Evolutionary conservation across 2,329 filamentous ascomycete species (phyloP).

Genomic region (Aschersonia sp.): DNA sequence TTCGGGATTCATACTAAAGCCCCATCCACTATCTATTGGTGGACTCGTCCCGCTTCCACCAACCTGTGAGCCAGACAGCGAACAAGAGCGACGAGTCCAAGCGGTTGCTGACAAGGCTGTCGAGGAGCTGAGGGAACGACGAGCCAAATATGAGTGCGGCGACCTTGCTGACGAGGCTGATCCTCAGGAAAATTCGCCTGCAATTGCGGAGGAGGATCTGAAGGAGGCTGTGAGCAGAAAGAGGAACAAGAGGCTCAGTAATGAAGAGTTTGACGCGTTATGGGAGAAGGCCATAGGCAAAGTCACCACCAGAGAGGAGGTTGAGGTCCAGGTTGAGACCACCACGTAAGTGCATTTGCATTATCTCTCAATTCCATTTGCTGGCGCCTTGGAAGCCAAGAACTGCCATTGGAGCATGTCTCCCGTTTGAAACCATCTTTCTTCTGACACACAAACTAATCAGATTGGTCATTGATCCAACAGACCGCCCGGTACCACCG

Average conservation of each 20-base stretch:
- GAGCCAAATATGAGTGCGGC: slow-evolving; percentile 84
- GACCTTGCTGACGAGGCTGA: slow-evolving; percentile 50
- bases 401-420: not conserved
- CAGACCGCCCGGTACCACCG: slow-evolving; percentile 54
- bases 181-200: slow-evolving; percentile 40
- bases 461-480: slow-evolving; percentile 60
- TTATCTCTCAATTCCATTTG: not conserved
- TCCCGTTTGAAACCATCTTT: slow-evolving; percentile 3
- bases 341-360: slow-evolving; percentile 34
- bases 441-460: slow-evolving; percentile 62
- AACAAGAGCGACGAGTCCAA: slow-evolving; percentile 77
- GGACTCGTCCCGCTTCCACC: slow-evolving; percentile 75
- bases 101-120: slow-evolving; percentile 78
- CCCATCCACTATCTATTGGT: slow-evolving; percentile 69
- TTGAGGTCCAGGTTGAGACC: slow-evolving; percentile 27
- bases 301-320: slow-evolving; percentile 47
- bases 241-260: slow-evolving; percentile 68
- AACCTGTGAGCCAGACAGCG: slow-evolving; percentile 87
- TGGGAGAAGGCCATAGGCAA: slow-evolving; percentile 64
- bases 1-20: slow-evolving; percentile 69
- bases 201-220: slow-evolving; percentile 53
- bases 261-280: slow-evolving; percentile 83
- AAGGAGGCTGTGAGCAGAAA: slow-evolving; percentile 64
- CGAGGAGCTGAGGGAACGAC: slow-evolving; percentile 70
- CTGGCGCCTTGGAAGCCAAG: not conserved